Percentiles rank a stretch among this genome's conserved stretches.
Evolutionary conservation across 2,329 filamentous ascomycete species (phyloP).

Genomic region (Pestalotiopsis sp.): DNA sequence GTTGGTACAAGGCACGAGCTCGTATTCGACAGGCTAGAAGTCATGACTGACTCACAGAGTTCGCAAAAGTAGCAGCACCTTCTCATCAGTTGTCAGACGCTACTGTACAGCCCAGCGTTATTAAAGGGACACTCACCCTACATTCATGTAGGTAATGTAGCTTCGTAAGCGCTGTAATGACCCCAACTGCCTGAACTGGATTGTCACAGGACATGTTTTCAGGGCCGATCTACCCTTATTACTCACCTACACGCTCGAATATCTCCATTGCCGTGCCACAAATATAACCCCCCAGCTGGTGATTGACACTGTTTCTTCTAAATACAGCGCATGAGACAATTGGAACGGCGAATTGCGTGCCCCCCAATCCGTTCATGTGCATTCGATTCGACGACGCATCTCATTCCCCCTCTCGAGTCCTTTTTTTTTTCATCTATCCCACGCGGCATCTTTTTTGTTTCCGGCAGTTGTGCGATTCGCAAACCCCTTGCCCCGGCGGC

Average conservation of each 20-base stretch:
- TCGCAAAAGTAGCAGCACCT: too few species aligned
- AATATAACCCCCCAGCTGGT: not conserved
- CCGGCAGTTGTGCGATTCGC: not conserved
- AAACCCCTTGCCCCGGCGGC: not conserved
- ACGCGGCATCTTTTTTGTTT: not conserved
- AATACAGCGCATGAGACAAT: not conserved
- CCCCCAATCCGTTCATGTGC: not conserved
- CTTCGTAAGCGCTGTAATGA: too few species aligned
- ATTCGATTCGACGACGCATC: not conserved
- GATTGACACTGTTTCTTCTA: not conserved
- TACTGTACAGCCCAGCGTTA: too few species aligned
- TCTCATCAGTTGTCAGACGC: too few species aligned
- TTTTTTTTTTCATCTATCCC: not conserved
- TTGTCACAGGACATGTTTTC: not conserved
- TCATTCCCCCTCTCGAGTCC: not conserved
- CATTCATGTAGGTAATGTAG: too few species aligned
- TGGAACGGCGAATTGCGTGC: not conserved
- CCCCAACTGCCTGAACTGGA: not conserved
- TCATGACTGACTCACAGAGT: too few species aligned
- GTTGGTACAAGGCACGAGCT: too few species aligned
- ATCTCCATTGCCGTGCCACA: not conserved
- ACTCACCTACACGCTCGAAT: not conserved
- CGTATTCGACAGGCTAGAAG: too few species aligned
- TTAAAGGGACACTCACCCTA: too few species aligned
- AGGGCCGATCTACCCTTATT: not conserved